phyloP scores from a whole-genome alignment of 2,329 filamentous ascomycete genomes.

The Aspergillus aculeatinus region DNA sequence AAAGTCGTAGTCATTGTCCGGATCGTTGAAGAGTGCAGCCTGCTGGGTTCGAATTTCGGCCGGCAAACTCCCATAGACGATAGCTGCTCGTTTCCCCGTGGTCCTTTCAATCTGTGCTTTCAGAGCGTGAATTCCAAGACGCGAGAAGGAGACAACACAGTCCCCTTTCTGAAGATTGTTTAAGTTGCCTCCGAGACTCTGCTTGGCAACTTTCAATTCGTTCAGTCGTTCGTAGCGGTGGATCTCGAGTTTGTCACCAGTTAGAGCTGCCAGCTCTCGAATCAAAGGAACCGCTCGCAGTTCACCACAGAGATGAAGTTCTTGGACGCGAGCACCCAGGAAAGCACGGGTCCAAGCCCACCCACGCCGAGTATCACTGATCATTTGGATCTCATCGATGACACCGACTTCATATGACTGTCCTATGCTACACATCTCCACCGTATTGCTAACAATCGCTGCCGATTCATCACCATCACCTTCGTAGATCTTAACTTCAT shows the following conservation, averaged over 20 bases:
- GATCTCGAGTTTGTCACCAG: constrained; percentile 79
- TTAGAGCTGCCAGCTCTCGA: constrained; percentile 69
- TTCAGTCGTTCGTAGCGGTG: constrained; percentile 83
- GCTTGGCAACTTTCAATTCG: constrained; percentile 65
- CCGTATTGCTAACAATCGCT: constrained; percentile 77
- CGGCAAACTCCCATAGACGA: constrained; percentile 88
- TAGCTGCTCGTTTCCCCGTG: constrained; percentile 79
- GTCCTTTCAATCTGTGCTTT: constrained; percentile 72
- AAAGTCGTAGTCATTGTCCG: constrained; percentile 91
- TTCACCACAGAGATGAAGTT: constrained; percentile 93
- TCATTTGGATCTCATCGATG: constrained; percentile 99
- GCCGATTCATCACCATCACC: constrained; percentile 53
- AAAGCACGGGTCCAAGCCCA: constrained; percentile 95
- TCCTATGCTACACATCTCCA: constrained; percentile 76
- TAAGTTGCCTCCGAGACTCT: constrained; percentile 64
- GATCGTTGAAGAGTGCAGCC: constrained; percentile 90
- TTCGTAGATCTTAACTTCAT: constrained; percentile 74
- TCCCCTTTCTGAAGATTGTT: constrained; percentile 78
- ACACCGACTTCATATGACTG: constrained; percentile 78
- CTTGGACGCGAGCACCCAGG: constrained; percentile 79
- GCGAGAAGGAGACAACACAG: constrained; percentile 82
- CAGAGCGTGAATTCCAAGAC: constrained; percentile 75
- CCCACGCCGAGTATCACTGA: constrained; percentile 73
- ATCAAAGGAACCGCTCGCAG: constrained; percentile 77
- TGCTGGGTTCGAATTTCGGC: constrained; percentile 92